These are phyloP conservation scores for Polytrichum commune DNA, from an alignment of 225 moss, liverwort and hornwort genomes.

Conservation along the genomic window DNA sequence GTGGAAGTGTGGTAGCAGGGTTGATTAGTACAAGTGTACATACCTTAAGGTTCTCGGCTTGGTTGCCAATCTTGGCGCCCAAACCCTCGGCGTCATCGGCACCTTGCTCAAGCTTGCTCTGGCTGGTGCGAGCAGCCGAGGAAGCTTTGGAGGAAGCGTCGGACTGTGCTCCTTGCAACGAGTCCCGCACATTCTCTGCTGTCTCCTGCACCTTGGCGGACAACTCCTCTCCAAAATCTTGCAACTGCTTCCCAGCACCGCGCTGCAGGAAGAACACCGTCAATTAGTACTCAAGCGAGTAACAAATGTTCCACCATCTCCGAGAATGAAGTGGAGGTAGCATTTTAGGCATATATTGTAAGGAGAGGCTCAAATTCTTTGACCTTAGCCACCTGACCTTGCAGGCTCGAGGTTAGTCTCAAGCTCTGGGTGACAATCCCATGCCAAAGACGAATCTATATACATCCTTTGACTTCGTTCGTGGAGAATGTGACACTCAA, in stretches of 20 bases:
- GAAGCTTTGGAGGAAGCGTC: constrained; percentile 19
- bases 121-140: constrained; percentile 3
- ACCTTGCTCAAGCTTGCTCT: constrained; percentile 36
- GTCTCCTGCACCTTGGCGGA: constrained; percentile 46
- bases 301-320: not conserved
- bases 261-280: constrained; percentile 15
- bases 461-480: no score
- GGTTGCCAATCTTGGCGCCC: constrained; percentile 24
- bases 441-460: no score
- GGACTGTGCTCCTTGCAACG: constrained; percentile 31
- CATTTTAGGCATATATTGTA: no score
- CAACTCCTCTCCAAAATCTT: constrained; percentile 34
- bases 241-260: constrained; percentile 32
- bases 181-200: constrained; percentile 21
- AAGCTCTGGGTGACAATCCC: no score
- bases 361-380: no score
- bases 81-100: constrained; percentile 13
- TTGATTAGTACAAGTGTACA: no score
- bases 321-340: not conserved
- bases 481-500: no score
- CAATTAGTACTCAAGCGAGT: not conserved
- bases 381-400: no score
- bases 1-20: no score
- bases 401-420: no score
- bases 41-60: constrained; percentile 37